A percentile compares a stretch with the other conserved stretches of the same genome.
These are phyloP conservation scores for Fusarium papillatum DNA, from an alignment of 2,329 filamentous ascomycete species.

Conservation along the genomic window DNA sequence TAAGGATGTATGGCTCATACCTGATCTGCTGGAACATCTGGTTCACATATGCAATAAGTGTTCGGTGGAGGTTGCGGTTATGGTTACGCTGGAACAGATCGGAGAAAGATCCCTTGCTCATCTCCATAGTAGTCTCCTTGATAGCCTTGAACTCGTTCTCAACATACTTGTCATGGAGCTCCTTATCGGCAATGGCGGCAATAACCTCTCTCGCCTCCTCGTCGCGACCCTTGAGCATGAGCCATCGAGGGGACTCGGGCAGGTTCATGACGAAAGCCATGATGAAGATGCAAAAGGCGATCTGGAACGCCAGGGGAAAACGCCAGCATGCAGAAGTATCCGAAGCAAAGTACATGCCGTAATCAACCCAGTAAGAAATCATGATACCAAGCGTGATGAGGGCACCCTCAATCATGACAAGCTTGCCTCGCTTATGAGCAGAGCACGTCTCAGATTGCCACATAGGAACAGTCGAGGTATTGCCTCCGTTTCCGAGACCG, in stretches of 20 bases:
- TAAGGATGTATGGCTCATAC: not conserved
- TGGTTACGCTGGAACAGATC: constrained; percentile 70
- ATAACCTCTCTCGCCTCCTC: constrained; percentile 63
- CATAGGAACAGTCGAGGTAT: constrained; percentile 69
- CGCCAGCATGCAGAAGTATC: constrained; percentile 61
- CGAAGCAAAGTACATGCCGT: constrained; percentile 65
- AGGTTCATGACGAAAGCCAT: constrained; percentile 64
- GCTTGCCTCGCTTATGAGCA: constrained; percentile 69
- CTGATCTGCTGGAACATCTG: constrained; percentile 73
- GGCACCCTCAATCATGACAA: constrained; percentile 72
- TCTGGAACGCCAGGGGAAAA: constrained; percentile 69
- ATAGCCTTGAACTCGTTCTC: constrained; percentile 71
- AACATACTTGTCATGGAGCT: constrained; percentile 69
- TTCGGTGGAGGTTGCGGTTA: constrained; percentile 70
- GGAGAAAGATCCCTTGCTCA: constrained; percentile 70
- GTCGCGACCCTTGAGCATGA: constrained; percentile 60
- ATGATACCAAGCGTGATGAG: constrained; percentile 70
- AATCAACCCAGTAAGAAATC: constrained; percentile 72
- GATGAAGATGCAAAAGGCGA: constrained; percentile 71
- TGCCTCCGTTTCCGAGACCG: constrained; percentile 69
- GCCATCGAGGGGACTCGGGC: constrained; percentile 67
- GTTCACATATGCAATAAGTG: constrained; percentile 71
- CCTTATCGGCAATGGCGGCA: constrained; percentile 66
- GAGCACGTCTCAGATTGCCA: constrained; percentile 73
- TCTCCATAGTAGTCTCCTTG: constrained; percentile 77